Conservation (phyloP, 2,329 filamentous ascomycete genomes). For the Dothideomycetes sp. region DNA sequence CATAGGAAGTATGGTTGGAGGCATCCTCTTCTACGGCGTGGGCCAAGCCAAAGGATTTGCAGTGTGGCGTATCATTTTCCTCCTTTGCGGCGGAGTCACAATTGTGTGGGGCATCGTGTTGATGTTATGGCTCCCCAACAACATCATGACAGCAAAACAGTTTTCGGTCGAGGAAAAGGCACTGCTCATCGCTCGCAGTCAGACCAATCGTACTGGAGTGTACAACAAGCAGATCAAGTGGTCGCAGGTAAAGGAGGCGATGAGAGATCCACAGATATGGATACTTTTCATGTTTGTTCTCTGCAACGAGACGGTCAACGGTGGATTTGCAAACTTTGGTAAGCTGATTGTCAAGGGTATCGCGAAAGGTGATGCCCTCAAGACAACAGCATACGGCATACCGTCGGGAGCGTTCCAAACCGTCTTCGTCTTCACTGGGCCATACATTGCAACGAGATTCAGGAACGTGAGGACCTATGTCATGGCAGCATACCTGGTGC, state of each 20-base stretch:
- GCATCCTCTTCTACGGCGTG: constrained; percentile 52
- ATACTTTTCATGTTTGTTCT: constrained; percentile 31
- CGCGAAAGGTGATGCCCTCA: constrained; percentile 31
- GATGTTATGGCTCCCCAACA: constrained; percentile 55
- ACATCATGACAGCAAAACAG: constrained; percentile 61
- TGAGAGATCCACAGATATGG: constrained; percentile 53
- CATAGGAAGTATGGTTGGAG: constrained; percentile 60
- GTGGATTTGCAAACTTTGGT: constrained; percentile 46
- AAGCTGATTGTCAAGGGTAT: constrained; percentile 48
- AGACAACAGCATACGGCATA: constrained; percentile 46
- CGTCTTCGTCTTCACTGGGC: constrained; percentile 45
- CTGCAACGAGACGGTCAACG: constrained; percentile 46
- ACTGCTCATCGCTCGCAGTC: constrained; percentile 38
- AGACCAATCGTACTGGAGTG: constrained; percentile 37
- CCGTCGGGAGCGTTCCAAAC: constrained; percentile 47
- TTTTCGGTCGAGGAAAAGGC: constrained; percentile 48
- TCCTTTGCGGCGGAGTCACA: constrained; percentile 54
- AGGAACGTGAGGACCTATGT: constrained; percentile 43
- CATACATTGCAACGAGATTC: constrained; percentile 43
- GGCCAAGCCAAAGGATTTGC: constrained; percentile 25
- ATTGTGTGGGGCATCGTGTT: constrained; percentile 55
- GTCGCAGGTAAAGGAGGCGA: constrained; percentile 47
- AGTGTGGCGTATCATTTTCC: constrained; percentile 44
- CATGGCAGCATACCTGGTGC: constrained; percentile 44
- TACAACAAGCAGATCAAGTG: constrained; percentile 41